Base-by-base conservation (phyloP, 192 early-diverging fungal genomes). In the Jimgerdemannia flammicorona region DNA sequence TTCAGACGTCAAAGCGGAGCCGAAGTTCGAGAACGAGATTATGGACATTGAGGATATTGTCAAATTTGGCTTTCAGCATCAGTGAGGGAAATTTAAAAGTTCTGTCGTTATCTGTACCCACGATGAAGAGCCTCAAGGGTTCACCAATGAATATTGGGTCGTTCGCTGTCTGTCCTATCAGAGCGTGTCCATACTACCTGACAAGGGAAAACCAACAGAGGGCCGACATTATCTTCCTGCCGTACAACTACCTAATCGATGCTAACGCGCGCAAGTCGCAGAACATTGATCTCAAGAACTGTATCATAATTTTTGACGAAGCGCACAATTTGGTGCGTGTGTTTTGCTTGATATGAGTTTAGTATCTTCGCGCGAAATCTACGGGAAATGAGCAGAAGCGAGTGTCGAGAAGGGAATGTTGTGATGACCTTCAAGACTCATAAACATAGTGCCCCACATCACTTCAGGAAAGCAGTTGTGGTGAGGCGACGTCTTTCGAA, bases 201-300 rank as follows among this genome's bases (percentile, higher is more conserved):
- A 64, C 89, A 3, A 69, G 79, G 49, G 77, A 86, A 6, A 67
- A 70, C 4, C 78, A 81, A 39, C n/a, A 44, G 7, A 69, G 70
- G 3, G 88, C 86, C 3, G 90, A 91, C 68, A 80, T 91, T 39
- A 74, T 90, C 8, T 88, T 92, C 68, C 77, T 91, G 11, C 91
- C 91, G 0, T 92, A 92, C 72, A 87, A 89, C 71, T 92, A 92
- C 74, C 70, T 92, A 29, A 75, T 92, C 9, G 88, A 91, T 76
- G 70, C 82, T 17, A 72, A 77, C 77, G 74, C 84, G 29, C 79
- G 90, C 3, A 81, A 83, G 40, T 73, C 86, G 3, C 89, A 87
- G 83, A 78, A 80, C 3, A 83, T 92, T 39, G 73, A 91, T 63
- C 75, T 91, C 19, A 74, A 77, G 4, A 86, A 89, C 11, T 43